phyloP scores from a whole-genome alignment of 228 moss, liverwort and hornwort genomes.

The Sphagnum fallax region DNA sequence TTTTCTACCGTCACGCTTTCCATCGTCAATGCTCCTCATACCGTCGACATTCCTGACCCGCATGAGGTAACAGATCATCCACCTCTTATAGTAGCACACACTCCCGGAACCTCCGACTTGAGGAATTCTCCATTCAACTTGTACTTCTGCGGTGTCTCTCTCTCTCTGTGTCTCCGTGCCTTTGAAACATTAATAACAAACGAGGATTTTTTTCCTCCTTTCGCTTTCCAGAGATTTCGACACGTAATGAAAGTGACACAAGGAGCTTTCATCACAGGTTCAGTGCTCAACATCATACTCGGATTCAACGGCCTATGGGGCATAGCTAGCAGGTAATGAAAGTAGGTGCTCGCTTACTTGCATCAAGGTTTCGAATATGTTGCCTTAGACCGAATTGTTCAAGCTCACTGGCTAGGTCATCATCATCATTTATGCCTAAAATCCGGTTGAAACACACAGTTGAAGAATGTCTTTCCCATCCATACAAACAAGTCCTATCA shows the following conservation, averaged over 20 bases:
- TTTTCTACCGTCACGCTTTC: conserved; percentile 28
- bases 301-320: conserved; percentile 52
- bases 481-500: not conserved
- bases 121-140: not conserved
- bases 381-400: too few relatives aligned
- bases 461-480: not conserved
- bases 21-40: conserved; percentile 30
- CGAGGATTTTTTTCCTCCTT: too few relatives aligned
- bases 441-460: too few relatives aligned
- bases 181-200: not conserved
- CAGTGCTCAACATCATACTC: conserved; percentile 36
- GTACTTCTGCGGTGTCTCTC: not conserved
- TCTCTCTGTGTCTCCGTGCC: not conserved
- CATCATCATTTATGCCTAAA: too few relatives aligned
- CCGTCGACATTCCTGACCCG: conserved; percentile 37
- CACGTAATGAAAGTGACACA: conserved; percentile 38
- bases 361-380: too few relatives aligned
- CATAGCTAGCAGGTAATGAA: conserved; percentile 28
- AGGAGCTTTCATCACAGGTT: conserved; percentile 41
- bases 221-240: conserved; percentile 31
- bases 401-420: too few relatives aligned
- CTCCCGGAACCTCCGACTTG: too few relatives aligned
- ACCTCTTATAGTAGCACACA: too few relatives aligned
- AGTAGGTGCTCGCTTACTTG: too few relatives aligned
- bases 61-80: conserved; percentile 14